These are phyloP conservation scores for Sporothrix phasma DNA, from an alignment of 2,329 filamentous ascomycete genomes.

Conservation along the genomic window DNA sequence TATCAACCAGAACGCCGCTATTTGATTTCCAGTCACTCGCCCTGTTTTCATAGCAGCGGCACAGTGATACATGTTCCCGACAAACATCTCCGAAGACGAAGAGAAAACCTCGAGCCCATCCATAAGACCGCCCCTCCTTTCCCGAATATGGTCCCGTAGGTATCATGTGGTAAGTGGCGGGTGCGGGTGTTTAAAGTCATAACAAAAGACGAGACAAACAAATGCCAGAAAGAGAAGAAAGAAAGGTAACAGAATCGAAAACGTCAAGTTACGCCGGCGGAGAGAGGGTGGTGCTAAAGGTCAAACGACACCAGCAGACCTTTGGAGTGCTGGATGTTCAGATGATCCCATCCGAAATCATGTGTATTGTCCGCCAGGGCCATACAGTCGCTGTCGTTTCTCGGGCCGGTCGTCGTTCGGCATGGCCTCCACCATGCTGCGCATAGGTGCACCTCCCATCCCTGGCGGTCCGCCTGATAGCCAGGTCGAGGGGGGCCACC, in stretches of 20 bases:
- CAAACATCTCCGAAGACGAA: not conserved
- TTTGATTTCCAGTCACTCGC: not conserved
- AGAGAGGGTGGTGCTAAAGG: no score
- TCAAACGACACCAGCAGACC: not conserved
- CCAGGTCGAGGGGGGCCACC: conserved; percentile 19
- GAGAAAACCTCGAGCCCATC: not conserved
- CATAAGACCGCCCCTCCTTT: not conserved
- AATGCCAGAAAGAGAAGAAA: not conserved
- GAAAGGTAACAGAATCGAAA: no score
- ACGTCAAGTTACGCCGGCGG: not conserved
- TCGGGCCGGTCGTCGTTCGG: conserved; percentile 35
- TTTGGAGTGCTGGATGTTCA: not conserved
- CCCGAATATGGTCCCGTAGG: conserved; percentile 8
- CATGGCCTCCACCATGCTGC: conserved; percentile 27
- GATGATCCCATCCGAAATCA: not conserved
- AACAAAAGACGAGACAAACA: not conserved
- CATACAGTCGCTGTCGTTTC: conserved; percentile 44
- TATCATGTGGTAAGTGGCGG: conserved; percentile 14
- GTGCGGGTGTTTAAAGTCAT: conserved; percentile 1
- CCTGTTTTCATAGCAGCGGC: not conserved
- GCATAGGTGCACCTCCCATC: conserved; percentile 25
- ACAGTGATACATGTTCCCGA: not conserved
- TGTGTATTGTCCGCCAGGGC: conserved; percentile 22
- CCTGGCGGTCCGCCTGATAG: conserved; percentile 21
- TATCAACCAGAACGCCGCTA: not conserved